Evolutionary conservation across 192 early-diverging fungal species (phyloP).

Genomic region (Entomortierella chlamydospora): DNA sequence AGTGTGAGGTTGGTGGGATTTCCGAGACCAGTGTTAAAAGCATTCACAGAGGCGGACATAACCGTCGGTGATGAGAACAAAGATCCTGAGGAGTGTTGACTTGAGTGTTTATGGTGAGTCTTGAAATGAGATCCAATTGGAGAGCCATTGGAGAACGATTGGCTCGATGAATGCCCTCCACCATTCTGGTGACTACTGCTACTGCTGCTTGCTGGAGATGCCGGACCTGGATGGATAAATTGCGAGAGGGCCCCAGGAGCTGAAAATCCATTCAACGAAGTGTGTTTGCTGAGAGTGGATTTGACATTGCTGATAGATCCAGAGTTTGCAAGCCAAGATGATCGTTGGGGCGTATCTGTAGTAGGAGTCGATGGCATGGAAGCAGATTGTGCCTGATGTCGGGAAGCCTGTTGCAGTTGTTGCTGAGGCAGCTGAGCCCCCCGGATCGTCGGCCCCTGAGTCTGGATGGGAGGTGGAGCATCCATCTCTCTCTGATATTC

Average conservation of each 20-base stretch:
- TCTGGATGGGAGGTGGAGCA: constrained; percentile 26
- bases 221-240: constrained; percentile 49
- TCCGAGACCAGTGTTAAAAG: constrained; percentile 43
- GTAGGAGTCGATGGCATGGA: constrained; percentile 35
- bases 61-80: constrained; percentile 47
- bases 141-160: constrained; percentile 16
- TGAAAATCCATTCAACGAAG: constrained; percentile 43
- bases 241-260: constrained; percentile 48
- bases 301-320: constrained; percentile 53
- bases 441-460: constrained; percentile 12
- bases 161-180: constrained; percentile 1
- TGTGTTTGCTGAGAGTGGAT: constrained; percentile 27
- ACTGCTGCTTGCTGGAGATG: constrained; percentile 14
- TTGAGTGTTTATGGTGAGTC: constrained; percentile 53
- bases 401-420: constrained; percentile 10
- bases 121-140: constrained; percentile 25
- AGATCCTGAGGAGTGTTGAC: constrained; percentile 44
- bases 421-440: constrained; percentile 7
- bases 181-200: constrained; percentile 9
- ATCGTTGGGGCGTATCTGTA: constrained; percentile 14
- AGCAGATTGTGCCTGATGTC: constrained; percentile 9
- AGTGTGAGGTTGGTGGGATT: constrained; percentile 35
- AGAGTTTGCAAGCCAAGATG: constrained; percentile 44
- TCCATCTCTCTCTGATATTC: constrained; percentile 50
- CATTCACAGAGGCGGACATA: constrained; percentile 51